Evolutionary conservation across 2,329 filamentous ascomycete genomes (phyloP).

Genomic region (Cercospora sp.): DNA sequence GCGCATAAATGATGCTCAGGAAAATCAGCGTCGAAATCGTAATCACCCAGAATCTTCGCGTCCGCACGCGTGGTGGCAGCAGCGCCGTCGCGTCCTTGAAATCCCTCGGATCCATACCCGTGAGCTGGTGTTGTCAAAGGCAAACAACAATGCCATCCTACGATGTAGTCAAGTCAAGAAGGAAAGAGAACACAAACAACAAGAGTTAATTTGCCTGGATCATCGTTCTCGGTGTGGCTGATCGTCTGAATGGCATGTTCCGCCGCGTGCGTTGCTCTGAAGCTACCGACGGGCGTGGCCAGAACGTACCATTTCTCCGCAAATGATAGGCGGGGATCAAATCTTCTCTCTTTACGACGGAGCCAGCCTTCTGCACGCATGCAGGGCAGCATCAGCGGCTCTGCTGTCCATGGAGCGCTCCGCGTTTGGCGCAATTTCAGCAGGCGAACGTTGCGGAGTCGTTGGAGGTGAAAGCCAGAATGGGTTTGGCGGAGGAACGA

Average conservation of each 20-base stretch:
- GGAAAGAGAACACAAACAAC: neutral
- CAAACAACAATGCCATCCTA: neutral
- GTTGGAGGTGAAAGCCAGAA: neutral
- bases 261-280: neutral
- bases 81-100: slow-evolving; percentile 6
- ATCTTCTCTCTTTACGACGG: neutral
- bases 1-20: neutral
- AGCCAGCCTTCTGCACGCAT: neutral
- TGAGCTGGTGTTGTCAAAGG: neutral
- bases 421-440: neutral
- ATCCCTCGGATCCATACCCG: slow-evolving; percentile 3
- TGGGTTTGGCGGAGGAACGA: neutral
- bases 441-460: neutral
- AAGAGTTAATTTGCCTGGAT: neutral
- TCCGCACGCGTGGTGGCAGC: slow-evolving; percentile 1
- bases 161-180: neutral
- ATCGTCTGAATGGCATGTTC: neutral
- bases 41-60: slow-evolving; percentile 3
- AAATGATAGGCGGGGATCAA: neutral
- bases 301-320: slow-evolving; percentile 6
- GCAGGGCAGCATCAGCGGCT: slow-evolving; percentile 3
- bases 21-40: neutral
- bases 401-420: neutral
- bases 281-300: neutral
- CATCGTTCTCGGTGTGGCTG: slow-evolving; percentile 4